Conservation (phyloP, 352 stramenopile species). For the Thalassiosira livingstoniorum region DNA sequence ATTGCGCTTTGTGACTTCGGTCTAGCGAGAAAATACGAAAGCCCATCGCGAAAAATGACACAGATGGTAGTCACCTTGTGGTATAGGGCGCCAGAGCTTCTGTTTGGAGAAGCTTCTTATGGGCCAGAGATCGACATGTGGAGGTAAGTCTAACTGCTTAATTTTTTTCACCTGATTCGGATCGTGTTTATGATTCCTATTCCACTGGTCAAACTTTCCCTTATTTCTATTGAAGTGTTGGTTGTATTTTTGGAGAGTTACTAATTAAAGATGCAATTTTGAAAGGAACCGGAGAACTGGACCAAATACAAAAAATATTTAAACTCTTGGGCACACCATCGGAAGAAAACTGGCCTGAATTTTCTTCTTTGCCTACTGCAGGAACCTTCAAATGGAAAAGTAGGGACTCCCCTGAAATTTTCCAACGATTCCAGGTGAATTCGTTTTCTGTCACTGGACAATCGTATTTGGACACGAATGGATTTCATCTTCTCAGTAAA, state of each 20-base stretch:
- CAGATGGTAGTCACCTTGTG: constrained; percentile 94
- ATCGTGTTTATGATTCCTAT: neutral
- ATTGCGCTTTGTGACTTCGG: constrained; percentile 88
- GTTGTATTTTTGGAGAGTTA: constrained; percentile 97
- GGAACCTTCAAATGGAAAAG: constrained; percentile 77
- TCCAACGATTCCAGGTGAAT: constrained; percentile 71
- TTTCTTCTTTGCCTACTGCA: constrained; percentile 71
- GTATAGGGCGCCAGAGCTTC: constrained; percentile 93
- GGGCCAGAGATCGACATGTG: constrained; percentile 96
- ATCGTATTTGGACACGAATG: constrained; percentile 75
- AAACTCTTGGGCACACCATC: constrained; percentile 90
- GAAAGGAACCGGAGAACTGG: constrained; percentile 92
- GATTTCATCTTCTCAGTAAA: constrained; percentile 75
- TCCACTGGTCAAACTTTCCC: neutral
- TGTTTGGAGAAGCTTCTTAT: constrained; percentile 92
- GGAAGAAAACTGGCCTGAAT: constrained; percentile 90
- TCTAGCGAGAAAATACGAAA: constrained; percentile 76
- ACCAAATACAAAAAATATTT: constrained; percentile 98
- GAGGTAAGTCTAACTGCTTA: constrained; percentile 69
- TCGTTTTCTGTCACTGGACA: constrained; percentile 65
- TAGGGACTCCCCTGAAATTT: constrained; percentile 44
- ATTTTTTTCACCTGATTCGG: neutral
- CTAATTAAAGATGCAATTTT: constrained; percentile 93
- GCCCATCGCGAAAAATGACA: constrained; percentile 81
- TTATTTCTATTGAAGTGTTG: constrained; percentile 71